Percentiles rank a stretch among this genome's conserved stretches.
Evolutionary conservation across 305 asterid genomes (phyloP).

Genomic region (Rubia tinctorum): DNA sequence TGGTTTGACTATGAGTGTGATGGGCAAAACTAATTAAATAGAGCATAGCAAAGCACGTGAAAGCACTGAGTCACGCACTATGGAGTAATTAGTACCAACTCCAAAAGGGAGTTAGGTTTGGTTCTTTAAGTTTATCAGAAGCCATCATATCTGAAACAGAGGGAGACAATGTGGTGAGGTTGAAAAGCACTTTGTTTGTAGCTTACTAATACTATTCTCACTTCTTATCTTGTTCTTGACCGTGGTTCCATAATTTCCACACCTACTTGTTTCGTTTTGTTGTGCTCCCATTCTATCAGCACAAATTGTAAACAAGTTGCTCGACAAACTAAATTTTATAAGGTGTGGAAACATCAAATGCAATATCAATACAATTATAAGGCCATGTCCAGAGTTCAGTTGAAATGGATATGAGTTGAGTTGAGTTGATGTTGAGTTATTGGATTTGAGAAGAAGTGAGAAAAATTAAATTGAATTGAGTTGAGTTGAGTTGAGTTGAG

Average conservation of each 20-base stretch:
- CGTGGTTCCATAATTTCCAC: neutral
- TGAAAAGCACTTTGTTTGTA: neutral
- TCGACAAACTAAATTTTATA: neutral
- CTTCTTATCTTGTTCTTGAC: neutral
- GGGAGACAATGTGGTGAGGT: conserved; percentile 4
- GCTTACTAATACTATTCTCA: neutral
- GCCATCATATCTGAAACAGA: neutral
- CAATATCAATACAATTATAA: neutral
- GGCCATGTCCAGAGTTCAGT: too few relatives aligned
- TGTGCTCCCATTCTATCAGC: neutral
- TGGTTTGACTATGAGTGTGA: neutral
- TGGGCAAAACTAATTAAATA: neutral
- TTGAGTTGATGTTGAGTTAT: too few relatives aligned
- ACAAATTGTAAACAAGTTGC: neutral
- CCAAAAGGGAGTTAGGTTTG: conserved; percentile 1
- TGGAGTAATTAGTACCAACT: neutral
- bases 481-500: too few relatives aligned
- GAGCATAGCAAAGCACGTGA: neutral
- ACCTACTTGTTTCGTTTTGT: neutral
- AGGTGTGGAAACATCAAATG: neutral
- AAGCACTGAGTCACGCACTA: neutral
- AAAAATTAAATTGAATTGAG: too few relatives aligned
- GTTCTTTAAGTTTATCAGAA: neutral
- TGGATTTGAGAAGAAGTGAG: too few relatives aligned
- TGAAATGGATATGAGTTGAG: too few relatives aligned